Evolutionary conservation across 2,329 filamentous ascomycete species (phyloP), one percentile per base, ranked within the genome.

Genomic region (Scolecobasidium constrictum): DNA sequence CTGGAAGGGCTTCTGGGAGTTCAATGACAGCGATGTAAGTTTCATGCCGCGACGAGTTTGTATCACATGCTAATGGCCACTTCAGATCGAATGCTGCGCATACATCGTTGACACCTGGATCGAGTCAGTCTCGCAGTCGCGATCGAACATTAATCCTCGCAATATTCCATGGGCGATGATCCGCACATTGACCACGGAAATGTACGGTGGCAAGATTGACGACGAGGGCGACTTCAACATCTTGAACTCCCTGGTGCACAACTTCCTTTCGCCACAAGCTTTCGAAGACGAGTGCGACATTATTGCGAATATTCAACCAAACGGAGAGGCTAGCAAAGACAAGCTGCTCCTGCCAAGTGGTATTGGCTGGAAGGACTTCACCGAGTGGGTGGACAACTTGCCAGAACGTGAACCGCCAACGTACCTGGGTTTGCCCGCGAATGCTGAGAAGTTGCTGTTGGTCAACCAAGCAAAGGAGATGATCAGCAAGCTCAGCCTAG

Each of bases 1-100:
- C 47, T 98, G 92, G 92, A 95, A 94, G 69, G 86, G 87, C 42
- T 94, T 95, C 73, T 98, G 93, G 92, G 93, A 98, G 64, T 98
- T 98, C 64, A 98, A 98, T 59, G 93, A 98, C 63, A 94, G 88
- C 53, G 92, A 98, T 65, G 86, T 93, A 77, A 83, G 85, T 80
- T 51, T 28, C 47, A 11, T n/a, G 16, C 9, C 41, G 2, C 13
- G 38, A 16, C 23, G 50, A 42, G 48, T 11, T 12, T 42, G 20
- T 17, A 21, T 21, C 16, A 22, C 20, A 33, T 53, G 43, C 62
- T 70, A 56, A 66, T 26, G 39, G 17, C 13, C 34, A 23, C 11
- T 39, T 42, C 53, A 92, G 84, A 96, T 96, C 63, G 90, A 98
- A 73, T 98, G 92, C 66, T 94, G 85, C 36, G 86, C 86, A 43